Conservation (phyloP, 352 stramenopile species). For the Globisporangium echinulatum region DNA sequence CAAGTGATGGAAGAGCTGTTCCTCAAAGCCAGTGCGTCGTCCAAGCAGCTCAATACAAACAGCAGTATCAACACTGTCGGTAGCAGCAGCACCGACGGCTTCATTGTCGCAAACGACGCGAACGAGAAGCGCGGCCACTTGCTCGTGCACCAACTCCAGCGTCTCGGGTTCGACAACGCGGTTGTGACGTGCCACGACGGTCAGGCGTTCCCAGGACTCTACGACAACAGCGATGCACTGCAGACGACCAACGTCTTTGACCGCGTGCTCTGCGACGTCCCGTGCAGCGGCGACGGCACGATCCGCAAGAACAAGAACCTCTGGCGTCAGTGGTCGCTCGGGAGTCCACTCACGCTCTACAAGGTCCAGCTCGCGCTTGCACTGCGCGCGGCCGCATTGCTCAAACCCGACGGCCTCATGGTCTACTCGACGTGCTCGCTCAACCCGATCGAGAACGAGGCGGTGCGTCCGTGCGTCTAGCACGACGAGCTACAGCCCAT, state of each 20-base stretch:
- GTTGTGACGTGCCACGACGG: constrained; percentile 92
- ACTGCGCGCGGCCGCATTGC: constrained; percentile 81
- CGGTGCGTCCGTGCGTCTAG: constrained; percentile 20
- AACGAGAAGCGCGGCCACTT: constrained; percentile 96
- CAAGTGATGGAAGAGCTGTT: constrained; percentile 91
- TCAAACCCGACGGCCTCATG: constrained; percentile 88
- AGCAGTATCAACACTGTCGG: neutral
- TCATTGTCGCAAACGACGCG: constrained; percentile 94
- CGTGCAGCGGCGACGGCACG: constrained; percentile 97
- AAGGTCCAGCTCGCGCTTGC: constrained; percentile 91
- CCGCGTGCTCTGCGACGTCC: constrained; percentile 96
- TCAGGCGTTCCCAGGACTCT: constrained; percentile 91
- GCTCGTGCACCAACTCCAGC: constrained; percentile 91
- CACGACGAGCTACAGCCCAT: too few species aligned
- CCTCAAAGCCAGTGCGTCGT: constrained; percentile 11
- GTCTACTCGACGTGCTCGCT: constrained; percentile 97
- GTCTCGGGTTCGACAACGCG: constrained; percentile 57
- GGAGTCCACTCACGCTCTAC: constrained; percentile 87
- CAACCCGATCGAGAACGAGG: constrained; percentile 98
- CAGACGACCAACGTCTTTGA: constrained; percentile 87
- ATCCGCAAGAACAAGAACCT: constrained; percentile 95
- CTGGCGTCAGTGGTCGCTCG: constrained; percentile 88
- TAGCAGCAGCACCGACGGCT: constrained; percentile 23
- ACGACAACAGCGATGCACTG: constrained; percentile 24
- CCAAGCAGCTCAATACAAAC: neutral